These are phyloP conservation scores for Chaetomiaceae sp. DNA, from an alignment of 2,329 filamentous ascomycete species.

Conservation along the genomic window DNA sequence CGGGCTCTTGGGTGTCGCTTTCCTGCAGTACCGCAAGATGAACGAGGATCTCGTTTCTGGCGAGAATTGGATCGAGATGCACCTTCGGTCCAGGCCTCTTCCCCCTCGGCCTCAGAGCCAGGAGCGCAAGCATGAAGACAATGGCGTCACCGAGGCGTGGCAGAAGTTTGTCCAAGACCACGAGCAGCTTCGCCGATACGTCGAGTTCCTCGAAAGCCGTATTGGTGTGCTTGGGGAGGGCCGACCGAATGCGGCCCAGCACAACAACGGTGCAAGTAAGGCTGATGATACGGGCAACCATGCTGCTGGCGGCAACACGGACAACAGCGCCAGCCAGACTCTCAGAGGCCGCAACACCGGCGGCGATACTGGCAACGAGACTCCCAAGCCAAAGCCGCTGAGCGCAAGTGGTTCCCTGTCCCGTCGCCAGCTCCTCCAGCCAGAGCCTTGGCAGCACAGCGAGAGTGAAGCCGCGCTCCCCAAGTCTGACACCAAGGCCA, in stretches of 20 bases:
- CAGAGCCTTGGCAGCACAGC: neutral
- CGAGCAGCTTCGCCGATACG: slow-evolving; percentile 25
- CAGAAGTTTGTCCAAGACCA: slow-evolving; percentile 24
- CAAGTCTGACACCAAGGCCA: slow-evolving; percentile 23
- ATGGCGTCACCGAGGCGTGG: slow-evolving; percentile 21
- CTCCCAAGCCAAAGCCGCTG: slow-evolving; percentile 1
- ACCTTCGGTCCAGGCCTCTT: slow-evolving; percentile 14
- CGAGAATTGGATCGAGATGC: slow-evolving; percentile 23
- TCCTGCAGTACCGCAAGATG: slow-evolving; percentile 11
- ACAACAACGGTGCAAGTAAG: neutral
- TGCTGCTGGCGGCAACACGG: neutral
- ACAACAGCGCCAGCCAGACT: neutral
- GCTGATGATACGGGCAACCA: neutral
- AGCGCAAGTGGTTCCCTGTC: slow-evolving; percentile 11
- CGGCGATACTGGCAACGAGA: neutral
- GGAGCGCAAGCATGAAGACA: slow-evolving; percentile 9
- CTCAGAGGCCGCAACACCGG: neutral
- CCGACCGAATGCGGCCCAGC: neutral
- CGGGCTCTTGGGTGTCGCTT: slow-evolving; percentile 1
- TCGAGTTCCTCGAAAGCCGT: slow-evolving; percentile 26
- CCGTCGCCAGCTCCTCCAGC: slow-evolving; percentile 11
- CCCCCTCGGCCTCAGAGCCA: slow-evolving; percentile 24
- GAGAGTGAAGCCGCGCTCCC: neutral
- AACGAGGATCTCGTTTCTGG: slow-evolving; percentile 4
- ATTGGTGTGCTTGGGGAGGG: slow-evolving; percentile 20